These are phyloP conservation scores for Hypoxylon sp. DNA, from an alignment of 2,329 filamentous ascomycete genomes.

Conservation along the genomic window DNA sequence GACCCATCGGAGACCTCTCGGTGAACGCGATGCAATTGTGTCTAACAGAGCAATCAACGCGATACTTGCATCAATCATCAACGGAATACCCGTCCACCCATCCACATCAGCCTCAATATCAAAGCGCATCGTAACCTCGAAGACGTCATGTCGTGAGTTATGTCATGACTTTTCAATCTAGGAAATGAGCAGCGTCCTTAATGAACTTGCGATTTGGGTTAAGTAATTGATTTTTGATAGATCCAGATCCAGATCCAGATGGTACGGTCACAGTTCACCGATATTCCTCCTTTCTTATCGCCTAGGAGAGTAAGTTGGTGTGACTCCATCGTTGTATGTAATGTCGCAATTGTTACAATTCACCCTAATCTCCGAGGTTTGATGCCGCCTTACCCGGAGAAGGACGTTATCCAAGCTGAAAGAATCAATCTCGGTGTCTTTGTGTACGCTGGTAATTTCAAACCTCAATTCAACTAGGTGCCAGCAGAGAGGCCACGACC, in stretches of 20 bases:
- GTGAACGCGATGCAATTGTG: slow-evolving; percentile 38
- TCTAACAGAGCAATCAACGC: slow-evolving; percentile 30
- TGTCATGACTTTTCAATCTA: slow-evolving; percentile 13
- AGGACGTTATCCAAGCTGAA: not conserved
- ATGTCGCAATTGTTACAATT: slow-evolving; percentile 5
- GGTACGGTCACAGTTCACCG: slow-evolving; percentile 20
- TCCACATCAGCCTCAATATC: slow-evolving; percentile 29
- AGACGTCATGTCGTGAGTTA: slow-evolving; percentile 17
- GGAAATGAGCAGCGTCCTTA: slow-evolving; percentile 1
- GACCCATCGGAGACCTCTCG: slow-evolving; percentile 39
- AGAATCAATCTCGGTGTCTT: not conserved
- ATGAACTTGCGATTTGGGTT: not conserved
- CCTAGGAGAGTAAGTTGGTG: not conserved
- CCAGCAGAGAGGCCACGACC: not conserved
- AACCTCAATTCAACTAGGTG: not conserved
- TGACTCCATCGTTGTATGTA: not conserved
- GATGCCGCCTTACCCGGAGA: slow-evolving; percentile 25
- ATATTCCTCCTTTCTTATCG: slow-evolving; percentile 8
- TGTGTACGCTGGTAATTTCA: not conserved
- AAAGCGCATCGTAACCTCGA: slow-evolving; percentile 9
- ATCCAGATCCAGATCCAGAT: too few relatives aligned
- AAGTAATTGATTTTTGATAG: slow-evolving; percentile 6
- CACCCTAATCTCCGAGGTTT: slow-evolving; percentile 12
- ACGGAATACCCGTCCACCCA: slow-evolving; percentile 28
- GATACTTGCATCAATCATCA: slow-evolving; percentile 17